These are phyloP conservation scores for Glomus cerebriforme DNA, from an alignment of 192 early-diverging fungal species.

Conservation along the genomic window DNA sequence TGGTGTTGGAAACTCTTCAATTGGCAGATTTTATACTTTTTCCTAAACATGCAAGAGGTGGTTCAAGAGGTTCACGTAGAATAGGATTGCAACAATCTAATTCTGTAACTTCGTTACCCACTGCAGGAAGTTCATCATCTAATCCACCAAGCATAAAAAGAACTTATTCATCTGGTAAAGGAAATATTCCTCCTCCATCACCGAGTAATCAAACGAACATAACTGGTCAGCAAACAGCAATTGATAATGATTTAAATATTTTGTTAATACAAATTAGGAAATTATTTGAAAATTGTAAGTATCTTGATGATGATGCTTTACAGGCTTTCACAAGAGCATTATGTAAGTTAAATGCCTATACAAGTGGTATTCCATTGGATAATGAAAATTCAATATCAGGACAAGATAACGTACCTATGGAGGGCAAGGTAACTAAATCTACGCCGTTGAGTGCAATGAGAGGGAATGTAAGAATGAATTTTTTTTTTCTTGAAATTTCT, in stretches of 20 bases:
- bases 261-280: constrained; percentile 58
- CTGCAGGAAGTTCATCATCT: constrained; percentile 3
- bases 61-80: constrained; percentile 44
- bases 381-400: neutral
- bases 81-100: constrained; percentile 32
- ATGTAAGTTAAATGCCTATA: constrained; percentile 61
- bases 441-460: constrained; percentile 39
- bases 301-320: constrained; percentile 60
- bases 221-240: constrained; percentile 40
- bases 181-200: neutral
- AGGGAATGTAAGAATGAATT: constrained; percentile 37
- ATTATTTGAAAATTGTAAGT: constrained; percentile 68
- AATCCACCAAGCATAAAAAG: constrained; percentile 28
- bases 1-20: constrained; percentile 86
- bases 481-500: neutral
- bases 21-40: constrained; percentile 79
- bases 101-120: constrained; percentile 31
- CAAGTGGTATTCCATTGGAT: constrained; percentile 49
- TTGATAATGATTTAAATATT: constrained; percentile 49
- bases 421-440: constrained; percentile 38
- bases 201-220: neutral
- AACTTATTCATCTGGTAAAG: neutral
- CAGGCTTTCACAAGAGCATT: constrained; percentile 67
- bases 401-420: neutral
- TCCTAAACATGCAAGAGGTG: constrained; percentile 40